Conservation (phyloP, 1,284 basidiomycete species). For the Megacollybia platyphylla region DNA sequence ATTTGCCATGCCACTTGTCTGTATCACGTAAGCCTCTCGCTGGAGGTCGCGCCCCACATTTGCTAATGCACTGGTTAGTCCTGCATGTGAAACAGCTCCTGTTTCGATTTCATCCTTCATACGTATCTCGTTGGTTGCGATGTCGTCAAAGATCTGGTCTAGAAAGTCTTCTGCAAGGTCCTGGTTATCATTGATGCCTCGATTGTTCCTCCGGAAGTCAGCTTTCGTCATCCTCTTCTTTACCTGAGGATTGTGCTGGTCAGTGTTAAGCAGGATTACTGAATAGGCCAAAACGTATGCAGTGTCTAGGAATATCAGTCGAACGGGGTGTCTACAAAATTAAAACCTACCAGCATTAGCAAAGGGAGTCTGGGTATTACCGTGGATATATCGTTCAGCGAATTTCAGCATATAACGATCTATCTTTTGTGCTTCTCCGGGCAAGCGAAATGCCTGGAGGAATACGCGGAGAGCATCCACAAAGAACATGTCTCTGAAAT, state of each 20-base stretch:
- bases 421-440: conserved; percentile 94
- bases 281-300: conserved; percentile 92
- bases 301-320: conserved; percentile 43
- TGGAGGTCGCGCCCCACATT: conserved; percentile 88
- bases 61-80: conserved; percentile 71
- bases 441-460: conserved; percentile 88
- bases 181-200: conserved; percentile 84
- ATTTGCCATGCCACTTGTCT: conserved; percentile 89
- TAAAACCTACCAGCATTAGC: conserved; percentile 61
- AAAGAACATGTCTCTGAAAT: conserved; percentile 73
- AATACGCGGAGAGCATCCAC: conserved; percentile 82
- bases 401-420: conserved; percentile 99
- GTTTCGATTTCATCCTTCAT: conserved; percentile 94
- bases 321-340: background rate
- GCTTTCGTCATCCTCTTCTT: conserved; percentile 86
- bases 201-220: conserved; percentile 88
- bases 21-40: conserved; percentile 87
- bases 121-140: conserved; percentile 82
- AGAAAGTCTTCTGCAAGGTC: conserved; percentile 83
- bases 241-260: conserved; percentile 88
- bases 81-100: conserved; percentile 36
- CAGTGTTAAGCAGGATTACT: conserved; percentile 90
- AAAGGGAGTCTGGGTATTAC: conserved; percentile 73
- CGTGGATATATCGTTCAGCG: conserved; percentile 86
- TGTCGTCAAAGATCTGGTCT: conserved; percentile 76